Conservation (phyloP, 202 grass and related monocot species). For the Musa balbisiana region DNA sequence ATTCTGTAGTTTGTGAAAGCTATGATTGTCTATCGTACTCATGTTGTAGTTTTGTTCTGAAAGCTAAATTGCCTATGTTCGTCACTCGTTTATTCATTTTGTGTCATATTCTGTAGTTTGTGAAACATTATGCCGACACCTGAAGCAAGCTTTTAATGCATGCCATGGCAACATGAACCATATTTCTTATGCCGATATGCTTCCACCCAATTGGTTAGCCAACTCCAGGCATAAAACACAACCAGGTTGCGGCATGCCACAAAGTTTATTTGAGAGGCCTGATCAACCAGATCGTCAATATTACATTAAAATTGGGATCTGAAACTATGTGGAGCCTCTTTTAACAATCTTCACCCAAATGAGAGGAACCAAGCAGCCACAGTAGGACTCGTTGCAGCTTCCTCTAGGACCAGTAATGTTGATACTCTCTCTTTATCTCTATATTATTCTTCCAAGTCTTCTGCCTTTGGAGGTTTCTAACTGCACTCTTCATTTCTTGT, state of each 20-base stretch:
- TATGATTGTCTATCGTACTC: background rate
- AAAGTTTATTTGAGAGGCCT: background rate
- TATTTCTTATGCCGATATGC: background rate
- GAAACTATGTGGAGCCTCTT: background rate
- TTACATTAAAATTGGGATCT: slow-evolving; percentile 1
- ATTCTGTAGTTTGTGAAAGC: background rate
- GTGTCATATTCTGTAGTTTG: background rate
- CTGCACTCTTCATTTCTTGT: background rate
- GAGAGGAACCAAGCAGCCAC: background rate
- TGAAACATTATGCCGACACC: background rate
- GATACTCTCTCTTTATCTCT: background rate
- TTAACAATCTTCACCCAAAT: background rate
- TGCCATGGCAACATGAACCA: background rate
- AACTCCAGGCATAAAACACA: background rate
- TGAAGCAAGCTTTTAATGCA: background rate
- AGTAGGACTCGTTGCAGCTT: background rate
- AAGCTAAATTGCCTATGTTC: background rate
- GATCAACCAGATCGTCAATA: slow-evolving; percentile 5
- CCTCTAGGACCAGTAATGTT: slow-evolving; percentile 1
- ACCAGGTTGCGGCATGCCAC: background rate
- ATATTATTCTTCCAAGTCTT: background rate
- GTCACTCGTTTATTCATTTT: background rate
- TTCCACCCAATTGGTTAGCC: background rate
- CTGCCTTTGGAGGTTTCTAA: background rate
- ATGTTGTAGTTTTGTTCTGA: background rate